Percentiles rank a stretch among this genome's conserved stretches.
Evolutionary conservation across 129 eudicot species (phyloP).

Genomic region (Artemisia tridentata): DNA sequence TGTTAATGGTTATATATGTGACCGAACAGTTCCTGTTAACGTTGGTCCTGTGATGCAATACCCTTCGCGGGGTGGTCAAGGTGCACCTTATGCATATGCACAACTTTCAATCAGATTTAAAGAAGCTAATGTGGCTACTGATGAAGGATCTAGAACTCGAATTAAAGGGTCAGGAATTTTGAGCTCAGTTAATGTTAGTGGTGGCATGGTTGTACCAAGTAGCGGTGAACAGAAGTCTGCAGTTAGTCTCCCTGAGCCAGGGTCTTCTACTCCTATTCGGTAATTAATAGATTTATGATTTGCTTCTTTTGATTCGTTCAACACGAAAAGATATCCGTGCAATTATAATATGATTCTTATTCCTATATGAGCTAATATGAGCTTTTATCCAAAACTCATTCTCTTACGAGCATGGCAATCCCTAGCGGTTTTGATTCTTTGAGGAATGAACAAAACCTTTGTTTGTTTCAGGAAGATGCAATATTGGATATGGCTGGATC

Average conservation of each 20-base stretch:
- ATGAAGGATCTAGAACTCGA: conserved; percentile 93
- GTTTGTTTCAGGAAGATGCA: conserved; percentile 68
- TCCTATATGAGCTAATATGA: too few relatives aligned
- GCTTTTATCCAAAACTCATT: too few relatives aligned
- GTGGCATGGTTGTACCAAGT: conserved; percentile 35
- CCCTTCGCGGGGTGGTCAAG: too few relatives aligned
- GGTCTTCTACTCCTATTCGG: conserved; percentile 28
- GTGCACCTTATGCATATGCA: conserved; percentile 54
- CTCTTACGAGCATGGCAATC: too few relatives aligned
- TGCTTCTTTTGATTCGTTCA: too few relatives aligned
- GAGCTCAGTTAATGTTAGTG: conserved; percentile 43
- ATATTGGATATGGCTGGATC: conserved; percentile 89
- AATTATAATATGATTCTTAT: too few relatives aligned
- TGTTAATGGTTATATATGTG: conserved; percentile 44
- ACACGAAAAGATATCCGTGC: too few relatives aligned
- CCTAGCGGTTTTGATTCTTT: too few relatives aligned
- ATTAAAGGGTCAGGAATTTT: conserved; percentile 79
- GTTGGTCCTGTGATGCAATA: conserved; percentile 56
- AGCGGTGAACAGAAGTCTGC: conserved; percentile 48
- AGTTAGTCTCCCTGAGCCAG: conserved; percentile 44
- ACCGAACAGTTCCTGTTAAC: conserved; percentile 52
- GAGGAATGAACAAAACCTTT: too few relatives aligned
- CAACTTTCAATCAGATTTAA: conserved; percentile 52
- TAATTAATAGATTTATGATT: too few relatives aligned
- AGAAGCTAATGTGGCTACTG: conserved; percentile 70